A percentile compares a stretch with the other conserved stretches of the same genome.
Evolutionary conservation across 1,284 basidiomycete genomes (phyloP).

Genomic region (Apiotrichum akiyoshidainum): DNA sequence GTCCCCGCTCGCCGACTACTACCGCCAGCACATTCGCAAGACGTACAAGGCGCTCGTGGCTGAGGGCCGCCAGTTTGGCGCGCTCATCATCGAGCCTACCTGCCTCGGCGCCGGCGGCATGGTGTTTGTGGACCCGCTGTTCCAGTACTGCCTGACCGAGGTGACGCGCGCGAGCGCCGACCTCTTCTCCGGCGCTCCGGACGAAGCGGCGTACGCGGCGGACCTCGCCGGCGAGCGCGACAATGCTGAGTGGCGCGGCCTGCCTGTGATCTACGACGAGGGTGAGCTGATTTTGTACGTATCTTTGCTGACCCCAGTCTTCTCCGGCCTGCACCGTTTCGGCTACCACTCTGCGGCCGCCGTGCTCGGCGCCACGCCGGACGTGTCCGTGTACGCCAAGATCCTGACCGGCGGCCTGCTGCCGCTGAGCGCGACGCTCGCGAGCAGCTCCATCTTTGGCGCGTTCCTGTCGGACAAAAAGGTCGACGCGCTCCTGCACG

Average conservation of each 20-base stretch:
- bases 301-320: constrained; percentile 61
- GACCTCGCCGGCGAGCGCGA: neutral
- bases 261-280: constrained; percentile 94
- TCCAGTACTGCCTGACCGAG: constrained; percentile 84
- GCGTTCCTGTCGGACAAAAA: constrained; percentile 74
- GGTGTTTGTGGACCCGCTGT: constrained; percentile 96
- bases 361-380: constrained; percentile 69
- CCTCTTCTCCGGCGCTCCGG: constrained; percentile 47
- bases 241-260: constrained; percentile 57
- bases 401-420: constrained; percentile 90
- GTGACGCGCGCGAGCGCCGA: constrained; percentile 61
- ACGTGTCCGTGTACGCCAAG: constrained; percentile 90
- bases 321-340: constrained; percentile 83
- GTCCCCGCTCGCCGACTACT: constrained; percentile 63
- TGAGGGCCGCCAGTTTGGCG: constrained; percentile 56
- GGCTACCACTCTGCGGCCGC: constrained; percentile 66
- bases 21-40: constrained; percentile 61
- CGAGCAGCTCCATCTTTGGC: constrained; percentile 72
- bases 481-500: constrained; percentile 82
- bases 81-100: constrained; percentile 85
- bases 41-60: constrained; percentile 57
- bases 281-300: too few relatives aligned
- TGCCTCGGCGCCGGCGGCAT: constrained; percentile 96
- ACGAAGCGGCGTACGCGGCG: neutral
- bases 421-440: constrained; percentile 80